phyloP scores from a whole-genome alignment of 169 alveolate species.

The Cystoisospora suis region DNA sequence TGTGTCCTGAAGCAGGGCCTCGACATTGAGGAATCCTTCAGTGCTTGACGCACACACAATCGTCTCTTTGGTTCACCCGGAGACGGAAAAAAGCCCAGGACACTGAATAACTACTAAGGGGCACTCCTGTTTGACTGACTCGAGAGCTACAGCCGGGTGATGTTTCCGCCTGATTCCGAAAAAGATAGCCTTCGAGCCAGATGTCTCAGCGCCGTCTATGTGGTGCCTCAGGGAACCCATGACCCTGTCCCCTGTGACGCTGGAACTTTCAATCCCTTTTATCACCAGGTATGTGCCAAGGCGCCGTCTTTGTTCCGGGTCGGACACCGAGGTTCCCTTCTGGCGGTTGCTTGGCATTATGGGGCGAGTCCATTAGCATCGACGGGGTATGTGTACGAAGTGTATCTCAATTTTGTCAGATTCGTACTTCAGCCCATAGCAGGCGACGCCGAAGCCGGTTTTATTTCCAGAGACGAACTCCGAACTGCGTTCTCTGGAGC shows the following conservation, averaged over 20 bases:
- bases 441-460: not conserved
- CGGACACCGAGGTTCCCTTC: not conserved
- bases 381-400: not conserved
- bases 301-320: not conserved
- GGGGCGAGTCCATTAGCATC: not conserved
- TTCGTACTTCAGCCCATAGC: not conserved
- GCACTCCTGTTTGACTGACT: too few species aligned
- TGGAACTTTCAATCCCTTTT: not conserved
- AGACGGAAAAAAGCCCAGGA: not conserved
- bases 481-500: too few species aligned
- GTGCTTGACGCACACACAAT: not conserved
- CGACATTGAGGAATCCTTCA: too few species aligned
- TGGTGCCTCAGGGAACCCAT: not conserved
- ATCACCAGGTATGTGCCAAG: not conserved
- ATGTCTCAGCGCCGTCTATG: not conserved
- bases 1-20: too few species aligned
- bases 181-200: not conserved
- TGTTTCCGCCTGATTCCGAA: not conserved
- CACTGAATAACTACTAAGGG: not conserved
- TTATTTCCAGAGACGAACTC: not conserved
- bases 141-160: too few species aligned
- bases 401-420: not conserved
- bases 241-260: not conserved
- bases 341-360: too few species aligned
- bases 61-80: not conserved